Evolutionary conservation across 352 stramenopile genomes (phyloP), one percentile per base, ranked within the genome.

Genomic region (Phytophthora sojae): DNA sequence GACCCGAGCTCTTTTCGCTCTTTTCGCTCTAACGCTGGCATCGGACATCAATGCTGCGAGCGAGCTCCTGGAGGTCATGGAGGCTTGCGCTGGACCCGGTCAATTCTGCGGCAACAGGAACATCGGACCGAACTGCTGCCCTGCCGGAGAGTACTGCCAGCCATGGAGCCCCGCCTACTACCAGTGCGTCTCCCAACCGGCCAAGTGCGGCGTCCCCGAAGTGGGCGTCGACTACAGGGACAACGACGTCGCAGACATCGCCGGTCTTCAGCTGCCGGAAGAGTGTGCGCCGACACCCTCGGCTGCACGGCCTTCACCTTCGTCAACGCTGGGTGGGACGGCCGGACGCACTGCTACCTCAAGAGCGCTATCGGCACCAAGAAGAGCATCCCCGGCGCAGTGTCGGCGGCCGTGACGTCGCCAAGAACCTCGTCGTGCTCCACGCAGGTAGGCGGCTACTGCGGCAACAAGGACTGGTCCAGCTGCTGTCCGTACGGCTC

Each of bases 161-260:
- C 73, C 79, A 1, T 86, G 79, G 79, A 71, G 81, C 66, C 47
- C 67, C 5, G 42, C 17, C 19, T 78, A 80, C 68, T 84, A 77
- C 73, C 76, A 87, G 61, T 86, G 79, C 39, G 32, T 80, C 44
- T 44, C 73, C 25, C 52, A 64, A 32, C 77, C 75, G 2, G 26
- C 59, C 26, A 51, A 73, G 58, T 85, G 77, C 65, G 58, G 58
- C 11, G 44, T 50, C 32, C 74, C 78, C 55, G 37, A 75, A 19
- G 60, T 75, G 23, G 67, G 77, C 58, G 47, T 75, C 15, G 80
- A 85, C 58, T 83, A 78, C 25, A 76, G 71, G 35, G 80, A 77
- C 25, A 74, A 72, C 52, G 75, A 88, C 69, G 61, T 88, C 29
- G 44, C 56, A 21, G 61, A 71, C 45, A 77, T 71, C 14, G 55